Percentiles rank a stretch among this genome's conserved stretches.
Conservation (phyloP, 2,329 filamentous ascomycete genomes). For the Nemania diffusa region DNA sequence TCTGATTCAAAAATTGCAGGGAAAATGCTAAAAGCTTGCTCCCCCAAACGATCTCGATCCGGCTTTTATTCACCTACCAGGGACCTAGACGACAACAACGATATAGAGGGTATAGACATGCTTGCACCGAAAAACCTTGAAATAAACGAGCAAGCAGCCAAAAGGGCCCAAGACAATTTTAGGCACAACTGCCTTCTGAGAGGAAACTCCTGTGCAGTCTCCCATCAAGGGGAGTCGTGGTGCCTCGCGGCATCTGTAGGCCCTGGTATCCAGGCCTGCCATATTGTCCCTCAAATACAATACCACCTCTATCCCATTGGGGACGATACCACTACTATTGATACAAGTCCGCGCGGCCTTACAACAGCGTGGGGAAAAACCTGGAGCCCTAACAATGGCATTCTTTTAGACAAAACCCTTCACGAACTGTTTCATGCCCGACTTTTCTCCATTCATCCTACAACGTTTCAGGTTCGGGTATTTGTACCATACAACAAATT, state of each 20-base stretch:
- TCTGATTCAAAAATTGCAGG: constrained; percentile 1
- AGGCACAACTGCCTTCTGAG: constrained; percentile 14
- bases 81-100: not conserved
- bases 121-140: constrained; percentile 8
- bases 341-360: constrained; percentile 7
- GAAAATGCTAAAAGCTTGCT: constrained; percentile 3
- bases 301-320: constrained; percentile 23
- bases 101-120: constrained; percentile 3
- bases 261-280: constrained; percentile 18
- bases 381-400: constrained; percentile 17
- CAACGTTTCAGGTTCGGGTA: not conserved
- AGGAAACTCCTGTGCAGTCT: constrained; percentile 17
- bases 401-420: constrained; percentile 18
- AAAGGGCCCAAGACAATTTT: constrained; percentile 8
- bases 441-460: constrained; percentile 29
- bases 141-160: constrained; percentile 1
- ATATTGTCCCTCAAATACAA: constrained; percentile 20
- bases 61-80: constrained; percentile 9
- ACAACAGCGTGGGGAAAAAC: constrained; percentile 21
- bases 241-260: constrained; percentile 5
- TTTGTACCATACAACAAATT: not conserved
- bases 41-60: constrained; percentile 16
- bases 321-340: not conserved
- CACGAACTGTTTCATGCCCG: constrained; percentile 8
- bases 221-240: constrained; percentile 20